Conservation (phyloP, 106 monocot species). For the Chionographis japonica region DNA sequence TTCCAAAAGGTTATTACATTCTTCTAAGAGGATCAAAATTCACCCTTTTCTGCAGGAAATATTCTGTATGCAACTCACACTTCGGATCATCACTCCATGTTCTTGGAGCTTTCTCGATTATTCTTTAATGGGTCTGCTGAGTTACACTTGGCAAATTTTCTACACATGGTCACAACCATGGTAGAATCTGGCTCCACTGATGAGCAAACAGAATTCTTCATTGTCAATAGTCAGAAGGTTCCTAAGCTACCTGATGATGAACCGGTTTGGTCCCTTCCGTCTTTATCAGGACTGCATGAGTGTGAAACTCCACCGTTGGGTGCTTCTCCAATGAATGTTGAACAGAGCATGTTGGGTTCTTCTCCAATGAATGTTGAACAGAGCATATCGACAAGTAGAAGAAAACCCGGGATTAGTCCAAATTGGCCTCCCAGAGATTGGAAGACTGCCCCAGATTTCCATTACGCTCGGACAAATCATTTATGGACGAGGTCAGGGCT, state of each 20-base stretch:
- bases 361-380: slow-evolving; percentile 7
- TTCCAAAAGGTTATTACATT: too few relatives aligned
- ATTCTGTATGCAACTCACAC: slow-evolving; percentile 42
- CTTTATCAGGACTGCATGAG: not conserved
- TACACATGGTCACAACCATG: slow-evolving; percentile 91
- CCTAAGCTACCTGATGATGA: slow-evolving; percentile 68
- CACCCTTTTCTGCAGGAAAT: slow-evolving; percentile 42
- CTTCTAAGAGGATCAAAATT: not conserved
- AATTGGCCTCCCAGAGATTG: slow-evolving; percentile 71
- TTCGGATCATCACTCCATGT: slow-evolving; percentile 69
- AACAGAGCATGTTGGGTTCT: not conserved
- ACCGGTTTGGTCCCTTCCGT: slow-evolving; percentile 54
- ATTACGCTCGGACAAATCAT: slow-evolving; percentile 14
- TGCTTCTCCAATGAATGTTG: not conserved
- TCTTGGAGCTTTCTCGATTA: slow-evolving; percentile 77
- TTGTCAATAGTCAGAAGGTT: slow-evolving; percentile 72
- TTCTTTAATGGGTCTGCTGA: slow-evolving; percentile 72
- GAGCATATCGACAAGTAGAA: slow-evolving; percentile 4
- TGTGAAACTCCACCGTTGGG: not conserved
- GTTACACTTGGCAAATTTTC: slow-evolving; percentile 88
- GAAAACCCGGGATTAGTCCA: slow-evolving; percentile 29
- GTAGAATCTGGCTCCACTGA: slow-evolving; percentile 54
- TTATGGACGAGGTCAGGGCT: slow-evolving; percentile 1
- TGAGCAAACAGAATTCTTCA: slow-evolving; percentile 73
- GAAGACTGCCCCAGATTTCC: slow-evolving; percentile 57